Evolutionary conservation across 345 rosid genomes (phyloP), one percentile per base, ranked within the genome.

Genomic region (Angophora floribunda): DNA sequence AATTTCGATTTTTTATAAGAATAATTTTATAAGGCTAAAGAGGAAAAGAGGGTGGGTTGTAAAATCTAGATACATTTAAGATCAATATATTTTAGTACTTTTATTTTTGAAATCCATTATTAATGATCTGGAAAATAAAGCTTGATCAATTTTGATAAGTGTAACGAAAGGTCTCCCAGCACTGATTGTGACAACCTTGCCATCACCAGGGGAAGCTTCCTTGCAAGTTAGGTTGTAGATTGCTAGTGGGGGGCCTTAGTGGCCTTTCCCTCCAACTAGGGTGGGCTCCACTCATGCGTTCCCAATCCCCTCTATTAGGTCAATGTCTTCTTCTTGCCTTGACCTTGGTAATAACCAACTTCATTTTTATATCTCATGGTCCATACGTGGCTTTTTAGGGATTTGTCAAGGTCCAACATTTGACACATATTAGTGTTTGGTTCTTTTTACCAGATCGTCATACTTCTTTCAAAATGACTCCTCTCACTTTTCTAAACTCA

Each of bases 241-340:
- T 55, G 61, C 61, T 7, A 12, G 28, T 55, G 61, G 61, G 61
- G 61, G 28, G 61, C 61, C 22, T 22, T 26, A 55, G 28, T 9
- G 61, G 61, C 61, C 61, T 55, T 55, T 55, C 28, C 61, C 12
- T 22, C 22, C 22, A 55, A 55, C 22, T 28, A 26, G 9, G 61
- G 61, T 55, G 61, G 22, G 22, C 22, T 55, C 61, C 61, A 55
- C 22, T 55, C 28, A 22, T 55, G 61, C 61, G 8, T 55, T 55
- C 5, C 61, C 22, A 21, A 9, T 55, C 28, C 61, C 61, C 22
- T 28, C 6, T 55, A 4, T 55, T 55, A 55, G 28, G 61, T 22
- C 0, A 0, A 5, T 55, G 22, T 55, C 61, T 5, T 55, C 7
- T 55, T 55, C 2, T 55, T 9, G 61, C 22, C 61, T 1, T 9